These are phyloP conservation scores for Microdochium nivale DNA, from an alignment of 2,329 filamentous ascomycete species.

Conservation along the genomic window DNA sequence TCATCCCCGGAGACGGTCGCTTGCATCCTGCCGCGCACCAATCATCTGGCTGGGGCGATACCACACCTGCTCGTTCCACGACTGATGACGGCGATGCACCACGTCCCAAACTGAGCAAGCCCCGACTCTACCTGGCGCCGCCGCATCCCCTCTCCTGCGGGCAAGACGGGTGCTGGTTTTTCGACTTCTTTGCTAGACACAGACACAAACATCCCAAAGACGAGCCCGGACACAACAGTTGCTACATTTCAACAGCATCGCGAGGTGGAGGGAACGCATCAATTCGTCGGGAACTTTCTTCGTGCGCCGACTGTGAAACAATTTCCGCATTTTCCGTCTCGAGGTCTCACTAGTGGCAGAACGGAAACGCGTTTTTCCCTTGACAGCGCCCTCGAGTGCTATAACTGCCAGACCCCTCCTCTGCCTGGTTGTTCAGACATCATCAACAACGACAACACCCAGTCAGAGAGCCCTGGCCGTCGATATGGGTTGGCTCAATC, in stretches of 20 bases:
- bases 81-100: neutral
- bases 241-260: too few relatives aligned
- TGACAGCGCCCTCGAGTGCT: neutral
- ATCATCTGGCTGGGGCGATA: neutral
- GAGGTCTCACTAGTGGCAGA: neutral
- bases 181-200: neutral
- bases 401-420: neutral
- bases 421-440: neutral
- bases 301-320: neutral
- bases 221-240: too few relatives aligned
- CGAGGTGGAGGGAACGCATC: too few relatives aligned
- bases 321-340: neutral
- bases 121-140: neutral
- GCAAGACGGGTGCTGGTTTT: neutral
- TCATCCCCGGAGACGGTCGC: neutral
- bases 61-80: neutral
- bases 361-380: neutral
- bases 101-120: neutral
- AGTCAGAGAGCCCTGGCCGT: neutral
- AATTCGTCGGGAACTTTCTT: neutral
- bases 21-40: neutral
- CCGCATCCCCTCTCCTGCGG: neutral
- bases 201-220: neutral
- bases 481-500: conserved; percentile 44
- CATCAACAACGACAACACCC: neutral